A percentile compares a stretch with the other conserved stretches of the same genome.
Evolutionary conservation across 352 stramenopile species (phyloP).

Genomic region (Pythium folliculosum): DNA sequence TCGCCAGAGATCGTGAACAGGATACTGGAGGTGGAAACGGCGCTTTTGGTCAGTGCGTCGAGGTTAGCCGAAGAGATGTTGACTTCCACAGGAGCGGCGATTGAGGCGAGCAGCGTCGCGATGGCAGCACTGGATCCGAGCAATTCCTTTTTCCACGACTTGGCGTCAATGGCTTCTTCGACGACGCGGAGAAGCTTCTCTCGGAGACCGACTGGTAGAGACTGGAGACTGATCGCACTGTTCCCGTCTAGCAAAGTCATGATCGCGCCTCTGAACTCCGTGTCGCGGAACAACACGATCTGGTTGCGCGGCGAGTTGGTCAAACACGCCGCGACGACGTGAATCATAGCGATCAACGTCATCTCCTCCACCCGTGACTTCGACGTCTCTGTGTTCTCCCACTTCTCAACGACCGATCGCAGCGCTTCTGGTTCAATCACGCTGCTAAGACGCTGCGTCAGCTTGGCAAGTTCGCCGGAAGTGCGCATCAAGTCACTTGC

Average conservation of each 20-base stretch:
- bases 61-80: not conserved
- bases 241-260: not conserved
- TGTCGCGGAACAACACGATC: slow-evolving; percentile 50
- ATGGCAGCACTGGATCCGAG: slow-evolving; percentile 2
- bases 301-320: slow-evolving; percentile 51
- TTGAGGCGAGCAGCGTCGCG: not conserved
- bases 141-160: slow-evolving; percentile 57
- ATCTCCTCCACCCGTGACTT: slow-evolving; percentile 10
- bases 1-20: slow-evolving; percentile 62
- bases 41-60: not conserved
- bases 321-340: slow-evolving; percentile 42
- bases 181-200: slow-evolving; percentile 42
- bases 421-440: slow-evolving; percentile 14
- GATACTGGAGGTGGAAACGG: slow-evolving; percentile 41
- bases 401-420: not conserved
- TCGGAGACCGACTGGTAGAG: slow-evolving; percentile 25
- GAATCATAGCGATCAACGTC: slow-evolving; percentile 47
- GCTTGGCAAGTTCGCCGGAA: slow-evolving; percentile 47
- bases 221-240: not conserved
- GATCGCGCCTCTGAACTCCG: slow-evolving; percentile 28
- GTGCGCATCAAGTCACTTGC: slow-evolving; percentile 56
- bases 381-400: not conserved
- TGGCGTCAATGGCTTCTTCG: slow-evolving; percentile 53
- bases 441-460: slow-evolving; percentile 39
- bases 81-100: not conserved